Percentiles rank a stretch among this genome's conserved stretches.
Evolutionary conservation across 768 basidiomycete genomes (phyloP).

Genomic region (Boletus coccyginus): DNA sequence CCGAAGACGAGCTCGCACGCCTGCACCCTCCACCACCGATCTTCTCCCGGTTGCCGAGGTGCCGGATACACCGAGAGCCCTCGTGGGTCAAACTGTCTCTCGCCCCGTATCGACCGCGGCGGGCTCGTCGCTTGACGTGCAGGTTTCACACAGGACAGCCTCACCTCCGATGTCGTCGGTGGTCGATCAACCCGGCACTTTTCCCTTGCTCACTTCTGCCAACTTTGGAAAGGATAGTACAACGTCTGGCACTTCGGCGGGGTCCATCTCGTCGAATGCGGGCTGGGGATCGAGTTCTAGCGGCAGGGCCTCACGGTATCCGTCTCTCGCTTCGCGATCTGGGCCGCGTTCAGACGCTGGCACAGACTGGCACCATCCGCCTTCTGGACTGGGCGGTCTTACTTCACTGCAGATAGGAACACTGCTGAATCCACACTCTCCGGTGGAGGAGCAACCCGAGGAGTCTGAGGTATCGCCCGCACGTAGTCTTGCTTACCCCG

Average conservation of each 20-base stretch:
- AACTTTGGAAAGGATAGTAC: slow-evolving; percentile 24
- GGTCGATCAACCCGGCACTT: neutral
- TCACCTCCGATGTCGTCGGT: slow-evolving; percentile 9
- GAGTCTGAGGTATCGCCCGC: neutral
- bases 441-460: slow-evolving; percentile 11
- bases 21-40: neutral
- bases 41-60: slow-evolving; percentile 23
- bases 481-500: neutral
- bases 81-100: neutral
- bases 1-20: slow-evolving; percentile 2
- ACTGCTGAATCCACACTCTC: slow-evolving; percentile 22
- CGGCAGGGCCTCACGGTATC: slow-evolving; percentile 24
- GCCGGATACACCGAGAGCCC: slow-evolving; percentile 3
- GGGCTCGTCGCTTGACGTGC: slow-evolving; percentile 7
- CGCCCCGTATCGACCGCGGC: neutral
- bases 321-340: slow-evolving; percentile 20
- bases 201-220: slow-evolving; percentile 26
- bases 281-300: slow-evolving; percentile 16
- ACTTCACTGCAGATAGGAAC: slow-evolving; percentile 9
- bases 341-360: slow-evolving; percentile 9
- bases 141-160: slow-evolving; percentile 6
- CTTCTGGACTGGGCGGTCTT: slow-evolving; percentile 23
- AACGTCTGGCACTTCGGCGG: slow-evolving; percentile 9
- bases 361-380: slow-evolving; percentile 25
- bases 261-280: slow-evolving; percentile 16